Conservation (phyloP, 495 filamentous ascomycete genomes). For the Tuber aestivum region DNA sequence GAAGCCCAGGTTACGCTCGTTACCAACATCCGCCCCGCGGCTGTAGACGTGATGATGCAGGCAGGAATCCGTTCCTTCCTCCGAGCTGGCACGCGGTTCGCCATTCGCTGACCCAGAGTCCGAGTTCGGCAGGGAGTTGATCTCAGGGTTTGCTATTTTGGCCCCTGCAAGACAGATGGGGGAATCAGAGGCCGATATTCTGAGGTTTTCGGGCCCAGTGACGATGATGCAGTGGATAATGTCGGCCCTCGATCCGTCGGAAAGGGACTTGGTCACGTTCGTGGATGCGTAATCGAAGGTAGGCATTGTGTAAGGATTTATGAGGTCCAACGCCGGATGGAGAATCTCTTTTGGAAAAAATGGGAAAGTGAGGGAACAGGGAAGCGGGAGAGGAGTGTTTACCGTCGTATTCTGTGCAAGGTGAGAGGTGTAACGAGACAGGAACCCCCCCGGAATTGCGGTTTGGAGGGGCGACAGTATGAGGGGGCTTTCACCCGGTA, state of each 20-base stretch:
- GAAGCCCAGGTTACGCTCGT: not conserved
- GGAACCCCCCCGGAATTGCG: not conserved
- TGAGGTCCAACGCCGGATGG: not conserved
- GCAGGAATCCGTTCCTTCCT: constrained; percentile 9
- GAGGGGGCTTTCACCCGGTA: not conserved
- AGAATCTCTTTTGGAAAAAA: not conserved
- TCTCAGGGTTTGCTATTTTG: constrained; percentile 9
- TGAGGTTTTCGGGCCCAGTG: constrained; percentile 18
- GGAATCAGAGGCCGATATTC: constrained; percentile 15
- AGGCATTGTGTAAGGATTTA: not conserved
- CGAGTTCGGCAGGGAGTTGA: constrained; percentile 10
- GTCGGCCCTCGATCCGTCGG: constrained; percentile 22
- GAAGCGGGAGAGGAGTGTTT: not conserved
- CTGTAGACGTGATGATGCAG: constrained; percentile 15
- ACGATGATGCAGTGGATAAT: constrained; percentile 31
- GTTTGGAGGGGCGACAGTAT: not conserved
- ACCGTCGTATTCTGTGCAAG: not conserved
- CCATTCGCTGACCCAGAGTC: constrained; percentile 3
- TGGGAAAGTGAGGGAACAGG: not conserved
- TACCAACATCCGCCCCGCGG: constrained; percentile 17
- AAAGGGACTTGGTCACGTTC: constrained; percentile 12
- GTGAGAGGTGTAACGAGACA: not conserved
- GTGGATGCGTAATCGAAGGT: not conserved
- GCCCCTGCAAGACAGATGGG: constrained; percentile 7
- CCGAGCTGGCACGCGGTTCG: constrained; percentile 5